A percentile compares a stretch with the other conserved stretches of the same genome.
These are phyloP conservation scores for Hevea brasiliensis DNA, from an alignment of 345 rosid genomes.

Conservation along the genomic window DNA sequence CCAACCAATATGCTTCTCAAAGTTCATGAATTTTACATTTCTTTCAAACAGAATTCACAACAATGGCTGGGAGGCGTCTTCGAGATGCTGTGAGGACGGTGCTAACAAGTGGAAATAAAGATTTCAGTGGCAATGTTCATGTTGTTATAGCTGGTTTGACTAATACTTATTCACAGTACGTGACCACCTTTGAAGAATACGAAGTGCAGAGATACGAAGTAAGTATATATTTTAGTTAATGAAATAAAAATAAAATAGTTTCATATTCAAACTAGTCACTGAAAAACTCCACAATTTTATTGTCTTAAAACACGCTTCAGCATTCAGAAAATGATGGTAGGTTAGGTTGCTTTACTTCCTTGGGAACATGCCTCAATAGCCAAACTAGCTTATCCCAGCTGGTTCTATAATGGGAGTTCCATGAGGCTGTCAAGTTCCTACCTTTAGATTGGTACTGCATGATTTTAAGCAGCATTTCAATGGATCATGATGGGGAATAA, in stretches of 20 bases:
- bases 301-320: neutral
- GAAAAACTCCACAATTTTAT: neutral
- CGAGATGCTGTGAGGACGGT: slow-evolving; percentile 83
- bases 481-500: neutral
- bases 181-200: slow-evolving; percentile 94
- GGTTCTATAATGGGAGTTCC: neutral
- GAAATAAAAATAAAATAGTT: neutral
- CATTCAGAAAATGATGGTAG: neutral
- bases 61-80: slow-evolving; percentile 99
- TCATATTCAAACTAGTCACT: neutral
- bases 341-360: neutral
- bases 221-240: slow-evolving; percentile 22
- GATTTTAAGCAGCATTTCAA: neutral
- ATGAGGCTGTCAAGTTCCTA: neutral
- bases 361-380: neutral
- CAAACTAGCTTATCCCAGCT: neutral
- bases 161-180: slow-evolving; percentile 88
- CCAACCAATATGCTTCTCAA: neutral
- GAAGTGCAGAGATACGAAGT: slow-evolving; percentile 95
- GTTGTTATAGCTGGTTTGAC: slow-evolving; percentile 93
- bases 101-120: slow-evolving; percentile 51
- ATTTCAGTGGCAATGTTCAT: slow-evolving; percentile 51
- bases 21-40: slow-evolving; percentile 12
- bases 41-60: slow-evolving; percentile 70
- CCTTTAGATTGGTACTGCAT: neutral